Conservation (phyloP, 345 rosid genomes). For the Pelargonium nanum region DNA sequence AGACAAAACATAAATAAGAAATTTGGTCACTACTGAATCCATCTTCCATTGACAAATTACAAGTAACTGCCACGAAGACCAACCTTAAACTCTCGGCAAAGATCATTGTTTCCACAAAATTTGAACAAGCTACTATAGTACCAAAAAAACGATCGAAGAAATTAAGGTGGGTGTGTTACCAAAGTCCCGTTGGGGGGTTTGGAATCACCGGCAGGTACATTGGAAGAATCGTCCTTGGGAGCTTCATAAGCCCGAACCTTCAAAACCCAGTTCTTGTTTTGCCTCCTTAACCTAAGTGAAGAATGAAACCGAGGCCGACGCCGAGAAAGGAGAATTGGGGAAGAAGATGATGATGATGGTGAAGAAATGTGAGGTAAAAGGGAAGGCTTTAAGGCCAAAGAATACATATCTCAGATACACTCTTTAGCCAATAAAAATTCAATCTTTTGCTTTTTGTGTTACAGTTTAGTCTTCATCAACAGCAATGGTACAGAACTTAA, state of each 20-base stretch:
- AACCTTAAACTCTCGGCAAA: background rate
- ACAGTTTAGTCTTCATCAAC: too few species aligned
- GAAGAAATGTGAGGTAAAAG: slow-evolving; percentile 25
- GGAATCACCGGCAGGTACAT: slow-evolving; percentile 40
- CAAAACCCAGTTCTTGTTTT: background rate
- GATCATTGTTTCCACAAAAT: background rate
- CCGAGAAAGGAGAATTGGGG: background rate
- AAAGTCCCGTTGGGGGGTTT: slow-evolving; percentile 52
- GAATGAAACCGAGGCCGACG: background rate
- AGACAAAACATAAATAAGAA: background rate
- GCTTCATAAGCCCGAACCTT: slow-evolving; percentile 57
- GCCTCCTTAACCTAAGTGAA: too few species aligned
- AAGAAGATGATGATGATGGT: background rate
- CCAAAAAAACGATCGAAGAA: background rate
- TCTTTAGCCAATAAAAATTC: background rate
- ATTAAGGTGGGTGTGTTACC: slow-evolving; percentile 28
- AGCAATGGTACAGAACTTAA: too few species aligned
- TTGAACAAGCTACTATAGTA: background rate
- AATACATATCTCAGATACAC: slow-evolving; percentile 29
- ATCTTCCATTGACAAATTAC: background rate
- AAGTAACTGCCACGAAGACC: background rate
- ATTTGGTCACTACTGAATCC: background rate
- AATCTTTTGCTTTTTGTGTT: too few species aligned
- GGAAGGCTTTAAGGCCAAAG: slow-evolving; percentile 31
- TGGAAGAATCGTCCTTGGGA: slow-evolving; percentile 33